Percentiles rank a stretch among this genome's conserved stretches.
Evolutionary conservation across 345 rosid species (phyloP).

Genomic region (Sapria himalayana): DNA sequence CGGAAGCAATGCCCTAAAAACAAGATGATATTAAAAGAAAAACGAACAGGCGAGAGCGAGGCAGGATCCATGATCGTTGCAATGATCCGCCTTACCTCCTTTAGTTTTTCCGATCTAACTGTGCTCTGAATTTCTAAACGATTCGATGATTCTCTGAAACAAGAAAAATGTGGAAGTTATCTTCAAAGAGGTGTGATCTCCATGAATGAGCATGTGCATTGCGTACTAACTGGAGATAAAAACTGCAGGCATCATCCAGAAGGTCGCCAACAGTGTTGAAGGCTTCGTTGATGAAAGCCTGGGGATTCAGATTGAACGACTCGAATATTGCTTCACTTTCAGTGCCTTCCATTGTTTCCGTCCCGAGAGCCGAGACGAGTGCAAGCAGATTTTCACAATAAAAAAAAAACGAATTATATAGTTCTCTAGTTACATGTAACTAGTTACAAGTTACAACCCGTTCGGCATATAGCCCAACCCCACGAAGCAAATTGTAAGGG

Average conservation of each 20-base stretch:
- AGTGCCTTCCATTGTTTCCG: constrained; percentile 77
- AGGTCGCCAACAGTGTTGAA: constrained; percentile 48
- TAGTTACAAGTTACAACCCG: no score
- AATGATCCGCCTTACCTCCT: constrained; percentile 17
- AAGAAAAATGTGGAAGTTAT: neutral
- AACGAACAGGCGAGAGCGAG: neutral
- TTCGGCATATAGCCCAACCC: no score
- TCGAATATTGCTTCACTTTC: constrained; percentile 38
- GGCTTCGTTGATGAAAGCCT: constrained; percentile 49
- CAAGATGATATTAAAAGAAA: neutral
- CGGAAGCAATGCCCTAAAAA: constrained; percentile 34
- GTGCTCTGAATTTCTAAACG: constrained; percentile 22
- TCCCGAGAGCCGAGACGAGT: no score
- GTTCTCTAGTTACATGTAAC: no score
- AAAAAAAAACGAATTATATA: no score
- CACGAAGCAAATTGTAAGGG: no score
- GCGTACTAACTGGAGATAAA: constrained; percentile 24
- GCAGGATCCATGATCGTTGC: neutral
- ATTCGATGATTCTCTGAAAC: constrained; percentile 37
- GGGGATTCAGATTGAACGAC: constrained; percentile 48
- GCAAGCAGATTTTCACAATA: no score
- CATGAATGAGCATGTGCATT: neutral
- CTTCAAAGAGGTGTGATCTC: no score
- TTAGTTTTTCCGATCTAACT: constrained; percentile 26
- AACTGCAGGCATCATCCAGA: constrained; percentile 41